Conservation (phyloP, 106 monocot genomes). For the Posidonia australis region DNA sequence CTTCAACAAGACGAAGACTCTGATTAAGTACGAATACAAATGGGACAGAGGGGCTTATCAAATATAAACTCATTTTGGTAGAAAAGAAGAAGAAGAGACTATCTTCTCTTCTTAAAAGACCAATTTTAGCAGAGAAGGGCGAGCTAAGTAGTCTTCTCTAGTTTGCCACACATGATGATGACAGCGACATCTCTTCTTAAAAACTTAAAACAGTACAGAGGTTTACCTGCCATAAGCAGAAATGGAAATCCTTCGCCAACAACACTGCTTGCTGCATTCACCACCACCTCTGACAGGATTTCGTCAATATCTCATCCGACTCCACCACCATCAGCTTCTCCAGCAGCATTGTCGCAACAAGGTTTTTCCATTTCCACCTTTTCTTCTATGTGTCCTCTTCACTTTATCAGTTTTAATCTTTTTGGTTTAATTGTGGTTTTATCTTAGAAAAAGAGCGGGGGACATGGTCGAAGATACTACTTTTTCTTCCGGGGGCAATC, state of each 20-base stretch:
- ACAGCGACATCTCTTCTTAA: conserved; percentile 27
- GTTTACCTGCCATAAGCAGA: conserved; percentile 3
- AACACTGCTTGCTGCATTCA: neutral
- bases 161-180: conserved; percentile 6
- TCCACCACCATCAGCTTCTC: conserved; percentile 1
- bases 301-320: conserved; percentile 4
- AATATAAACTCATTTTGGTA: too few species aligned
- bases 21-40: too few species aligned
- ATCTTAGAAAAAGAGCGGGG: conserved; percentile 38
- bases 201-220: conserved; percentile 20
- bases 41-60: too few species aligned
- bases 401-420: neutral
- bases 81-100: too few species aligned
- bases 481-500: conserved; percentile 84
- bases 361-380: conserved; percentile 8
- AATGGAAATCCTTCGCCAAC: neutral
- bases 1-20: too few species aligned
- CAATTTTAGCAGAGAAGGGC: too few species aligned
- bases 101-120: too few species aligned
- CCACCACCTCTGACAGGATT: neutral
- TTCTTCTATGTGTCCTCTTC: neutral
- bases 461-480: conserved; percentile 47
- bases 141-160: too few species aligned
- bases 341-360: conserved; percentile 8
- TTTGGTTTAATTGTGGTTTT: neutral